These are phyloP conservation scores for Rhodamnia argentea DNA, from an alignment of 345 rosid species.

Conservation along the genomic window DNA sequence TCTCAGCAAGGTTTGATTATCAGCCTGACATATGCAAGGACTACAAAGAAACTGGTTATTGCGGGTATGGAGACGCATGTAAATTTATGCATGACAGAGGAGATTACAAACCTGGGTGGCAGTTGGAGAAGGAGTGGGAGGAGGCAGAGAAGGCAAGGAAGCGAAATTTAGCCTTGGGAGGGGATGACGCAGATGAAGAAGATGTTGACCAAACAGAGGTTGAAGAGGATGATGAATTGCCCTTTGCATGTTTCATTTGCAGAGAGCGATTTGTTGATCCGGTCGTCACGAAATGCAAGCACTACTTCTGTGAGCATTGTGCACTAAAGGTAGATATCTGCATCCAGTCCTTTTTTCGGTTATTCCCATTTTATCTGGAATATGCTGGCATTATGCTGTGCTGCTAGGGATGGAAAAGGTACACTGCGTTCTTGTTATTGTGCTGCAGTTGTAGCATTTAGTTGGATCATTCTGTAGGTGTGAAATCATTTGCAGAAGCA, in stretches of 20 bases:
- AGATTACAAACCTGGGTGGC: slow-evolving; percentile 93
- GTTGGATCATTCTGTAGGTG: background rate
- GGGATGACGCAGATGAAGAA: slow-evolving; percentile 38
- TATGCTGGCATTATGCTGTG: background rate
- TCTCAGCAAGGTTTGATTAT: slow-evolving; percentile 82
- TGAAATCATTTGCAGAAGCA: background rate
- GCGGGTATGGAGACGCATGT: slow-evolving; percentile 90
- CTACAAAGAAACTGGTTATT: slow-evolving; percentile 88
- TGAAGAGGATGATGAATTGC: slow-evolving; percentile 50
- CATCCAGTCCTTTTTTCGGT: background rate
- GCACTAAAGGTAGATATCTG: slow-evolving; percentile 56
- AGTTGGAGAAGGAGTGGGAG: slow-evolving; percentile 83
- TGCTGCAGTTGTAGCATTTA: background rate
- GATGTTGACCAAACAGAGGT: slow-evolving; percentile 19
- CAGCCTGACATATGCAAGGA: slow-evolving; percentile 91
- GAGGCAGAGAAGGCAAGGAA: slow-evolving; percentile 80
- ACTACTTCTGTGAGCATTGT: slow-evolving; percentile 90
- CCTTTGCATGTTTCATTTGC: slow-evolving; percentile 86
- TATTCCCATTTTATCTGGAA: background rate
- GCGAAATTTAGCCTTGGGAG: slow-evolving; percentile 64
- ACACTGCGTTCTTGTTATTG: background rate
- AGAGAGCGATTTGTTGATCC: slow-evolving; percentile 73
- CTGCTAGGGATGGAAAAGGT: background rate
- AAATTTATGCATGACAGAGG: slow-evolving; percentile 92
- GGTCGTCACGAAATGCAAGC: slow-evolving; percentile 80